These are phyloP conservation scores for Pestalotiopsis sp. DNA, from an alignment of 2,329 filamentous ascomycete genomes.

Conservation along the genomic window DNA sequence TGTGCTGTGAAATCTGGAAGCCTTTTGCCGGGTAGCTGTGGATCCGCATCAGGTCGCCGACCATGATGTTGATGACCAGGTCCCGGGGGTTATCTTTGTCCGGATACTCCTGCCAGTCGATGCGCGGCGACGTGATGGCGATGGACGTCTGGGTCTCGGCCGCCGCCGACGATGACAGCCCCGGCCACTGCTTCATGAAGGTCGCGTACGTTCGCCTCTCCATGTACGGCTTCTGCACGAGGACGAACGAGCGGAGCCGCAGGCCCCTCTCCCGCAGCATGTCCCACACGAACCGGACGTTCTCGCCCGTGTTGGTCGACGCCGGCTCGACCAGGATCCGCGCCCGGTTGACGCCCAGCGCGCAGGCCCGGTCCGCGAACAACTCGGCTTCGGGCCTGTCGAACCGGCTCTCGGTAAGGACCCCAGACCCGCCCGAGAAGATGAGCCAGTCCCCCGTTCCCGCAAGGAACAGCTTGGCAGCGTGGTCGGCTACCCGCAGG, in stretches of 20 bases:
- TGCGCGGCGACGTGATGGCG: conserved; percentile 41
- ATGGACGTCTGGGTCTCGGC: conserved; percentile 26
- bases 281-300: conserved; percentile 44
- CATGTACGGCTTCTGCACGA: conserved; percentile 53
- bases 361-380: conserved; percentile 41
- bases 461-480: conserved; percentile 43
- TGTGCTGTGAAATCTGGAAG: conserved; percentile 45
- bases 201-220: conserved; percentile 47
- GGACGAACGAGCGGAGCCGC: conserved; percentile 33
- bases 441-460: conserved; percentile 40
- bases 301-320: conserved; percentile 49
- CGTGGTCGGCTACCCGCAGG: conserved; percentile 42
- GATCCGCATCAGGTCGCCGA: conserved; percentile 46
- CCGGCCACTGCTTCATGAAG: conserved; percentile 47
- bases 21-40: conserved; percentile 43
- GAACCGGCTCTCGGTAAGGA: conserved; percentile 41
- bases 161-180: conserved; percentile 14
- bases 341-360: conserved; percentile 39
- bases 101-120: conserved; percentile 42
- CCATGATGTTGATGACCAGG: conserved; percentile 45
- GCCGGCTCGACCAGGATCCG: conserved; percentile 40
- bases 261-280: conserved; percentile 32
- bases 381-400: conserved; percentile 41
- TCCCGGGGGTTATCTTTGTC: conserved; percentile 41
- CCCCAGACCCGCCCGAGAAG: conserved; percentile 45